Percentiles rank a stretch among this genome's conserved stretches.
These are phyloP conservation scores for Petunia axillaris DNA, from an alignment of 257 asterid genomes.

Conservation along the genomic window DNA sequence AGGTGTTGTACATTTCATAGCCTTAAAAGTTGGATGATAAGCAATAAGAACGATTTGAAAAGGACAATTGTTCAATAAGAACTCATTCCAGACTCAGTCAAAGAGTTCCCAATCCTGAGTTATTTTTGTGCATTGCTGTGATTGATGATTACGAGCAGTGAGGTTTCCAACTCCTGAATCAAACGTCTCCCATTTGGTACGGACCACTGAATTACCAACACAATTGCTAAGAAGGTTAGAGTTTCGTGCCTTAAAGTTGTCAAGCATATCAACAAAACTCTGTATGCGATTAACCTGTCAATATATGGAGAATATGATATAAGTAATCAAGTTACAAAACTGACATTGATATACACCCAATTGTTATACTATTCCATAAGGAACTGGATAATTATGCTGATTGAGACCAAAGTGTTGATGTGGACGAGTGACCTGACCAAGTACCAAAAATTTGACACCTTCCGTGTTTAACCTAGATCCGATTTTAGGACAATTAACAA, in stretches of 20 bases:
- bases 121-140: slow-evolving; percentile 9
- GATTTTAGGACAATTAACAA: too few species aligned
- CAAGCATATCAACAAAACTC: slow-evolving; percentile 35
- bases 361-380: too few species aligned
- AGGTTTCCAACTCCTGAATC: slow-evolving; percentile 37
- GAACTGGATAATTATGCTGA: not conserved
- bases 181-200: slow-evolving; percentile 32
- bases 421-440: too few species aligned
- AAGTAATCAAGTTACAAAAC: not conserved
- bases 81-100: slow-evolving; percentile 24
- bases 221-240: not conserved
- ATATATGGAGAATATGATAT: not conserved
- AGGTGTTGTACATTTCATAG: not conserved
- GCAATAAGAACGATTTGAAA: not conserved
- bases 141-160: slow-evolving; percentile 23
- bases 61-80: not conserved
- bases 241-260: slow-evolving; percentile 32
- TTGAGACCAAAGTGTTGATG: not conserved
- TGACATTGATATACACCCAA: not conserved
- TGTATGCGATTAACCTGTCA: slow-evolving; percentile 39
- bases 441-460: too few species aligned
- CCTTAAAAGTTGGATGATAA: not conserved
- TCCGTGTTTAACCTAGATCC: too few species aligned
- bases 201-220: not conserved
- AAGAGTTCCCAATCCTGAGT: slow-evolving; percentile 28